Evolutionary conservation across 176 grass and related monocot genomes (phyloP).

Genomic region (Poa pratensis): DNA sequence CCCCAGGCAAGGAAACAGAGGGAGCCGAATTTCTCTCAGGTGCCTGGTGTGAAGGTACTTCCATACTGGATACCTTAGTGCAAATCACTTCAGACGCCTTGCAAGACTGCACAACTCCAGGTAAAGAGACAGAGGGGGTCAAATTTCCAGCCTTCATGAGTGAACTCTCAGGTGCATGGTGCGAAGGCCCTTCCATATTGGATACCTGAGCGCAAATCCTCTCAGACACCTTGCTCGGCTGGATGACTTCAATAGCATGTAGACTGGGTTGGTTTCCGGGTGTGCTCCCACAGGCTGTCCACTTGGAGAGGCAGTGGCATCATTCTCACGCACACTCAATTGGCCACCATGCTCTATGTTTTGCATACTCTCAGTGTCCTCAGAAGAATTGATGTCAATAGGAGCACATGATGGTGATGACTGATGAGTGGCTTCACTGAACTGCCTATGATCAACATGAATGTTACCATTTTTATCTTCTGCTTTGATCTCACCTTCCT

Average conservation of each 20-base stretch:
- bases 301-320: slow-evolving; percentile 14
- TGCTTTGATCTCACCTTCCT: slow-evolving; percentile 46
- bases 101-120: slow-evolving; percentile 19
- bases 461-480: slow-evolving; percentile 38
- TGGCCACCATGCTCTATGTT: slow-evolving; percentile 35
- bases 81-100: background rate
- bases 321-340: slow-evolving; percentile 21
- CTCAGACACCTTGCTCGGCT: slow-evolving; percentile 9
- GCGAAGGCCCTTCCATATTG: slow-evolving; percentile 39
- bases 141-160: slow-evolving; percentile 32
- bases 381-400: slow-evolving; percentile 51
- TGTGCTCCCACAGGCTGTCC: slow-evolving; percentile 32
- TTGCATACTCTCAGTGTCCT: slow-evolving; percentile 36
- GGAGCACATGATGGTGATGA: slow-evolving; percentile 40
- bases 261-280: slow-evolving; percentile 33
- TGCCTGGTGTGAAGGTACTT: slow-evolving; percentile 37
- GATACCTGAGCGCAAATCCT: slow-evolving; percentile 12
- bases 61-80: slow-evolving; percentile 5
- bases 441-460: slow-evolving; percentile 32
- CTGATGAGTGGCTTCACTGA: slow-evolving; percentile 27
- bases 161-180: slow-evolving; percentile 19
- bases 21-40: slow-evolving; percentile 33
- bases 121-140: slow-evolving; percentile 24
- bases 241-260: slow-evolving; percentile 24
- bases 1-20: slow-evolving; percentile 29